Evolutionary conservation across 805 yeast genomes (phyloP), one percentile per base, ranked within the genome.

Genomic region (Yarrowia bubula): DNA sequence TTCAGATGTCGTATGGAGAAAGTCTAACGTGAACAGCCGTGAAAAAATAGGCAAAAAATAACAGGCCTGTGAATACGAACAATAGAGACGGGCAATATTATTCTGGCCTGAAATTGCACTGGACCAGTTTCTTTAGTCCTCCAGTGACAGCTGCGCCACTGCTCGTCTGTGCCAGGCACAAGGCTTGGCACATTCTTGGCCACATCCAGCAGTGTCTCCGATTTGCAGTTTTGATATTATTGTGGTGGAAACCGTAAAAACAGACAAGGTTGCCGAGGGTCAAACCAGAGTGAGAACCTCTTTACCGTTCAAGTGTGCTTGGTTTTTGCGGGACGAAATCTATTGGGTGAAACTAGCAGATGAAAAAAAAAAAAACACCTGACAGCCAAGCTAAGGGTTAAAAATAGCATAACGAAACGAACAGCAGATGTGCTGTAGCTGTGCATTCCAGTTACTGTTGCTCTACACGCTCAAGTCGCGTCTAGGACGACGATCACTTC

Each of bases 121-220:
- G 28, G 28, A 22, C 28, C 38, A 10, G 38, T 35, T 11, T 35
- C 7, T 35, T 3, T 4, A 11, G 7, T n/a, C n/a, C n/a, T n/a
- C n/a, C n/a, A 35, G 7, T 35, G 13, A 10, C 13, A 35, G 38
- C 38, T 11, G 39, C 13, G 32, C 18, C 41, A 8, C 13, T 13
- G 13, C 8, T 41, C 15, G 11, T 17, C 3, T 31, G 17, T 8
- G 5, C 28, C 41, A 48, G 41, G 28, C 14, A 11, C 41, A 48
- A 17, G 3, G 55, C 55, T 48, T 48, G 55, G 55, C 55, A 35
- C 55, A 48, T 48, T 48, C 55, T 48, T 48, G 55, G 55, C 41
- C 41, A 18, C 55, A 17, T 48, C 8, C 28, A 17, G 41, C 33
- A 48, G 17, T 18, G 41, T 8, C 17, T 6, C 55, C 41, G 55